Base-by-base conservation (phyloP, 345 rosid genomes). In the Psidium friedrichsthalianum region DNA sequence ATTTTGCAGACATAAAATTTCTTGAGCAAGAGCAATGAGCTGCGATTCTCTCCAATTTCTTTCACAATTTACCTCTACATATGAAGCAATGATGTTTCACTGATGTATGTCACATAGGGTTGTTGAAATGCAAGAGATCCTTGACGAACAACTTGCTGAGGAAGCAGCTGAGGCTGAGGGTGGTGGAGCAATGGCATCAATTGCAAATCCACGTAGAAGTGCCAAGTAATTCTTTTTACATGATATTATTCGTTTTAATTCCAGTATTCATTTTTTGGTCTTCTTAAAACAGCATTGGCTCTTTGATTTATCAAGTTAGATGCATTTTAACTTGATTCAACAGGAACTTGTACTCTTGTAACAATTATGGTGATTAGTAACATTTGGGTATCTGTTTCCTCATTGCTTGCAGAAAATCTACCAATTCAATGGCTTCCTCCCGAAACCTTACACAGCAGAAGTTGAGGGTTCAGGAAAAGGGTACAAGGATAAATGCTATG, bases 101-200 rank as follows among this genome's bases (percentile, higher is more conserved):
- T 36, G 13, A 51, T 55, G 36, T 21, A n/a, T 78, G 76, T 56
- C 83, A 87, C 82, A 76, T 84, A 98, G 99, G 93, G 99, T 98
- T 86, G 99, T 98, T 87, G 99, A 98, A 90, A 98, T 94, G 99
- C 99, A 98, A 94, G 99, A 98, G 93, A 98, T 98, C 87, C 95
- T 95, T 89, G 99, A 98, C 89, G 94, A 96, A 87, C 98, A 98
- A 90, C 90, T 98, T 86, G 98, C 99, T 83, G 99, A 98, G 90
- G 99, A 98, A 89, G 99, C 98, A 83, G 99, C 99, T 82, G 99
- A 98, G 92, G 99, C 98, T 88, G 99, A 96, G 90, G 99, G 99
- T 84, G 98, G 90, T 47, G 98, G 95, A 86, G 98, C 94, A 59
- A 94, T 98, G 97, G 95, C 98, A 88, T 84, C 96, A 87, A 87